Evolutionary conservation across 1,139 yeast species (phyloP).

Genomic region (Kluyveromyces sp.): DNA sequence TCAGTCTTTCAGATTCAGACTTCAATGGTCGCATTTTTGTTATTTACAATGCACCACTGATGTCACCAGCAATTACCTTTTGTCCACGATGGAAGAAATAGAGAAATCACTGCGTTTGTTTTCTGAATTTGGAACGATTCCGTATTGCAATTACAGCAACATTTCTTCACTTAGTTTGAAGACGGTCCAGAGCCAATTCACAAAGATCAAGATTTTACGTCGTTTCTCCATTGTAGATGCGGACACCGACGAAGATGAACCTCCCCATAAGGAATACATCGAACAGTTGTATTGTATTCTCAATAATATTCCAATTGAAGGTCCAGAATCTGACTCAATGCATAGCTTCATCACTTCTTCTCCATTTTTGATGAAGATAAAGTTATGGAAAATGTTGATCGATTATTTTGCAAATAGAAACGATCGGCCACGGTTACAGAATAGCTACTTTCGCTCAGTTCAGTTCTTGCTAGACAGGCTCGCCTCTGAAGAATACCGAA

Average conservation of each 20-base stretch:
- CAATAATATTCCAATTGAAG: conserved; percentile 13
- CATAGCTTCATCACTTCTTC: conserved; percentile 53
- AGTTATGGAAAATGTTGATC: conserved; percentile 70
- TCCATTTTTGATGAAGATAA: conserved; percentile 58
- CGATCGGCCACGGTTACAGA: conserved; percentile 38
- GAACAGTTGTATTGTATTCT: conserved; percentile 50
- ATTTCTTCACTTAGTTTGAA: conserved; percentile 53
- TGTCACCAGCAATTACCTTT: conserved; percentile 23
- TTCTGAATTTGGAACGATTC: conserved; percentile 11
- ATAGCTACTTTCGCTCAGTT: conserved; percentile 51
- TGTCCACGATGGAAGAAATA: conserved; percentile 24
- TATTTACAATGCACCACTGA: conserved; percentile 34
- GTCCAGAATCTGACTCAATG: conserved; percentile 44
- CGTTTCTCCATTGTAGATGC: conserved; percentile 30
- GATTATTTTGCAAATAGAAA: conserved; percentile 47
- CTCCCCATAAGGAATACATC: conserved; percentile 40
- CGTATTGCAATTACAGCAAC: conserved; percentile 44
- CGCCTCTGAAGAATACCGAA: conserved; percentile 22
- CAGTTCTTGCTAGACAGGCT: conserved; percentile 38
- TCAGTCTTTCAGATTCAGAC: conserved; percentile 23
- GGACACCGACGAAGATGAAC: conserved; percentile 31
- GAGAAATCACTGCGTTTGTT: conserved; percentile 12
- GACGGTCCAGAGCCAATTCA: conserved; percentile 51
- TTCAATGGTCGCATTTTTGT: conserved; percentile 38
- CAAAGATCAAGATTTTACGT: conserved; percentile 34